A percentile compares a stretch with the other conserved stretches of the same genome.
These are phyloP conservation scores for Entophlyctis luteolus DNA, from an alignment of 192 early-diverging fungal genomes.

Conservation along the genomic window DNA sequence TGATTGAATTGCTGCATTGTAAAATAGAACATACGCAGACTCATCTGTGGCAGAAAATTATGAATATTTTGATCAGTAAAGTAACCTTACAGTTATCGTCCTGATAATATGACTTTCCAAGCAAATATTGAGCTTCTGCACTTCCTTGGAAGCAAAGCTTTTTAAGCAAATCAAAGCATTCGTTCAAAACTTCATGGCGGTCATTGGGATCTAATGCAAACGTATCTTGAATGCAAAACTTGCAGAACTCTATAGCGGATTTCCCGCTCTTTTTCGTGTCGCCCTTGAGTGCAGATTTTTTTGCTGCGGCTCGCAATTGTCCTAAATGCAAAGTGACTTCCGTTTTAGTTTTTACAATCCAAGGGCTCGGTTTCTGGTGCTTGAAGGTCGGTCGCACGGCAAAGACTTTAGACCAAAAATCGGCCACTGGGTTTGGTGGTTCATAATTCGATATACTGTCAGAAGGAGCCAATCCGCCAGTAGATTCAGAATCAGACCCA, in stretches of 20 bases:
- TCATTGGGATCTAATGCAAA: slow-evolving; percentile 7
- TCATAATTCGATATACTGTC: slow-evolving; percentile 18
- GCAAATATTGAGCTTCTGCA: slow-evolving; percentile 55
- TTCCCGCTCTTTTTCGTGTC: not conserved
- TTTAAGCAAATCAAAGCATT: slow-evolving; percentile 65
- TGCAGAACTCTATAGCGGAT: not conserved
- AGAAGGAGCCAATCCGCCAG: not conserved
- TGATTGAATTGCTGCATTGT: slow-evolving; percentile 16
- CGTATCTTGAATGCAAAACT: slow-evolving; percentile 21
- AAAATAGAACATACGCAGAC: slow-evolving; percentile 13
- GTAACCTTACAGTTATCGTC: slow-evolving; percentile 41
- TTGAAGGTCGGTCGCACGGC: slow-evolving; percentile 6
- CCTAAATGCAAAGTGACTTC: not conserved
- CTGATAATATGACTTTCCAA: slow-evolving; percentile 38
- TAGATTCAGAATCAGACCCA: slow-evolving; percentile 10
- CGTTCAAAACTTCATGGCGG: slow-evolving; percentile 45
- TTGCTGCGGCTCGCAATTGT: not conserved
- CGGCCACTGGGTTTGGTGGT: not conserved
- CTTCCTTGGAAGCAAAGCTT: slow-evolving; percentile 58
- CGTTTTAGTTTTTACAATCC: not conserved
- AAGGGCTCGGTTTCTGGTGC: not conserved
- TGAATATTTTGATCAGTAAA: not conserved
- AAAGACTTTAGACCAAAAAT: slow-evolving; percentile 7
- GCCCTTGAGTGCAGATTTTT: not conserved
- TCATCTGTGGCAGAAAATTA: slow-evolving; percentile 16